Percentiles rank a stretch among this genome's conserved stretches.
These are phyloP conservation scores for Wickerhamiella parazyma DNA, from an alignment of 805 yeast genomes.

Conservation along the genomic window DNA sequence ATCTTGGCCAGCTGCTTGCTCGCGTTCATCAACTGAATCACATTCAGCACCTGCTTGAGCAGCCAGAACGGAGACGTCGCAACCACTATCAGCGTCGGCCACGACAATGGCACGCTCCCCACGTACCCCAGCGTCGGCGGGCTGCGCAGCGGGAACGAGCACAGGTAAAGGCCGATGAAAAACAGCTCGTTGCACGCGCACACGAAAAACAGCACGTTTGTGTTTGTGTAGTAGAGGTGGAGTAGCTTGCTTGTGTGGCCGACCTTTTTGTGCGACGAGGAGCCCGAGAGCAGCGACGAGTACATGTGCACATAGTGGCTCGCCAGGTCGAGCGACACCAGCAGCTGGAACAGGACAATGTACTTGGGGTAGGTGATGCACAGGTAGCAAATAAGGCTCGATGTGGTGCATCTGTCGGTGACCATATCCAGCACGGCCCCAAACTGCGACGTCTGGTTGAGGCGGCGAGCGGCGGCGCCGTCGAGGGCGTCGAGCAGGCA, in stretches of 20 bases:
- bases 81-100: slow-evolving; percentile 45
- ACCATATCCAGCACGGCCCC: slow-evolving; percentile 99
- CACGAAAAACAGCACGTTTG: slow-evolving; percentile 67
- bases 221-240: slow-evolving; percentile 75
- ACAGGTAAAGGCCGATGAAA: slow-evolving; percentile 76
- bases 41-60: slow-evolving; percentile 81
- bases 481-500: slow-evolving; percentile 92
- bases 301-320: slow-evolving; percentile 98
- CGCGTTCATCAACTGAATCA: slow-evolving; percentile 78
- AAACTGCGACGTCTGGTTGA: slow-evolving; percentile 75
- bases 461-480: slow-evolving; percentile 86
- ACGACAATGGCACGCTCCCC: slow-evolving; percentile 32
- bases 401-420: slow-evolving; percentile 93
- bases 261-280: slow-evolving; percentile 70
- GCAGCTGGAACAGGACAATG: slow-evolving; percentile 61
- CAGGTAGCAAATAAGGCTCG: slow-evolving; percentile 78
- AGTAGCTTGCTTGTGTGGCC: slow-evolving; percentile 59
- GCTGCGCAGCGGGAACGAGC: slow-evolving; percentile 40
- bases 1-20: slow-evolving; percentile 62
- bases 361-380: slow-evolving; percentile 65
- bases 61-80: slow-evolving; percentile 73
- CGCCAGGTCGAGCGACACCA: slow-evolving; percentile 68
- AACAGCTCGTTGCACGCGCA: slow-evolving; percentile 91
- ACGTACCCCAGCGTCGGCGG: slow-evolving; percentile 30
- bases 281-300: slow-evolving; percentile 73